A percentile compares a stretch with the other conserved stretches of the same genome.
Conservation (phyloP, 1,139 yeast species). For the Taphrina populina region DNA sequence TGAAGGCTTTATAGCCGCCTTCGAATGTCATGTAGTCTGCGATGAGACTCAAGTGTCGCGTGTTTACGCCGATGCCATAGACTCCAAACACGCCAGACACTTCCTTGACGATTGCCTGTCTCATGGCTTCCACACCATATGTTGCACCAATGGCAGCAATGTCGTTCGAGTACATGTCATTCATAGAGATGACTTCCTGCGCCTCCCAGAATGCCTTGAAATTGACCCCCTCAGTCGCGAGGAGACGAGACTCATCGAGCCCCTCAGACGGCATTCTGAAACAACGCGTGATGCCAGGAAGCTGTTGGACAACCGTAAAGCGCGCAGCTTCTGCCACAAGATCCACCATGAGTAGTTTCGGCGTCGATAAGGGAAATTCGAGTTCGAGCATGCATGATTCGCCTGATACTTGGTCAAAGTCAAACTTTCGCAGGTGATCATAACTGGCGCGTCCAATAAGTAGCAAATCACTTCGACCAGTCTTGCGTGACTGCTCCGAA, state of each 20-base stretch:
- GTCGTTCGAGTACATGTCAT: slow-evolving; percentile 87
- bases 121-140: slow-evolving; percentile 98
- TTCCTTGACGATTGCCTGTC: slow-evolving; percentile 95
- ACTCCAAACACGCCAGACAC: slow-evolving; percentile 94
- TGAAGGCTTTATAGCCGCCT: slow-evolving; percentile 93
- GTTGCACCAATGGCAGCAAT: slow-evolving; percentile 84
- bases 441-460: slow-evolving; percentile 65
- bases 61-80: slow-evolving; percentile 81
- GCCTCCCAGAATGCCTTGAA: slow-evolving; percentile 98
- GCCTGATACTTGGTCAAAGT: slow-evolving; percentile 85
- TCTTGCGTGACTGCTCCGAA: slow-evolving; percentile 50
- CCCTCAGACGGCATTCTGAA: slow-evolving; percentile 74
- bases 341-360: slow-evolving; percentile 95
- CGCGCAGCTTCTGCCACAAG: slow-evolving; percentile 90
- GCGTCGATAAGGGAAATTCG: slow-evolving; percentile 79
- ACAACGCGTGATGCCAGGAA: slow-evolving; percentile 89
- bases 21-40: slow-evolving; percentile 99
- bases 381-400: slow-evolving; percentile 90
- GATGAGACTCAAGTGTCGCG: slow-evolving; percentile 91
- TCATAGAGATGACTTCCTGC: slow-evolving; percentile 84
- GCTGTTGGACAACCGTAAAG: slow-evolving; percentile 87
- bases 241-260: slow-evolving; percentile 54
- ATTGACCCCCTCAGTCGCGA: slow-evolving; percentile 97
- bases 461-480: slow-evolving; percentile 75
- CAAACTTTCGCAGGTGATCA: slow-evolving; percentile 72